phyloP scores from a whole-genome alignment of 805 yeast genomes.

The Schwanniomyces occidentalis region DNA sequence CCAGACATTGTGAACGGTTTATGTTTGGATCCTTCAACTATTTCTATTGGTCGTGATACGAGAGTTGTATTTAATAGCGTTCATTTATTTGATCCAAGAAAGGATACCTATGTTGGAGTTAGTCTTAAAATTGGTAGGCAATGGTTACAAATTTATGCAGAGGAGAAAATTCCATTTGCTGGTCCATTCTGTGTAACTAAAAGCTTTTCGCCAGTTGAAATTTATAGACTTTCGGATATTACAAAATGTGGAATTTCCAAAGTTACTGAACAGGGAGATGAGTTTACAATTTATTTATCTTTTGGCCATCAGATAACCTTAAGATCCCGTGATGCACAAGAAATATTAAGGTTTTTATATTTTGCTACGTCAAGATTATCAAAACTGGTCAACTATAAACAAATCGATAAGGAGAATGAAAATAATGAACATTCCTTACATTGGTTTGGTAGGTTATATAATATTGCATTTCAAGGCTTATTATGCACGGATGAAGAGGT shows the following conservation, averaged over 20 bases:
- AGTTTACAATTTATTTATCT: conserved; percentile 35
- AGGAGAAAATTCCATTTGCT: conserved; percentile 18
- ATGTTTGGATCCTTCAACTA: conserved; percentile 35
- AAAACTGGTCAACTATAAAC: conserved; percentile 28
- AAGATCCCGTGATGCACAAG: conserved; percentile 42
- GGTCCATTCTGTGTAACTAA: conserved; percentile 23
- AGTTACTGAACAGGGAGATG: conserved; percentile 26
- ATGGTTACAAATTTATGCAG: conserved; percentile 54
- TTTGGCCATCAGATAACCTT: conserved; percentile 27
- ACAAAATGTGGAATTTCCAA: conserved; percentile 35
- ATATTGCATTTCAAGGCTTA: conserved; percentile 67
- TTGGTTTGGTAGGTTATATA: conserved; percentile 60
- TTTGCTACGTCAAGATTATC: conserved; percentile 60
- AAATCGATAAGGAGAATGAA: conserved; percentile 17
- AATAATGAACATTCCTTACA: conserved; percentile 15
- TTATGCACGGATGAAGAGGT: conserved; percentile 59
- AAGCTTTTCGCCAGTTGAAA: conserved; percentile 35
- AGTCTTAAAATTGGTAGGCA: conserved; percentile 69
- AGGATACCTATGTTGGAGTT: conserved; percentile 57
- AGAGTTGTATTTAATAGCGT: conserved; percentile 36
- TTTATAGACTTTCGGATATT: conserved; percentile 32
- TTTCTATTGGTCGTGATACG: conserved; percentile 36
- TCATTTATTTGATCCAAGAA: conserved; percentile 48
- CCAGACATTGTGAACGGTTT: conserved; percentile 34
- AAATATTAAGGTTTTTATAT: conserved; percentile 69